Percentiles rank a stretch among this genome's conserved stretches.
phyloP scores from a whole-genome alignment of 2,329 filamentous ascomycete species.

The Talaromyces sp. region DNA sequence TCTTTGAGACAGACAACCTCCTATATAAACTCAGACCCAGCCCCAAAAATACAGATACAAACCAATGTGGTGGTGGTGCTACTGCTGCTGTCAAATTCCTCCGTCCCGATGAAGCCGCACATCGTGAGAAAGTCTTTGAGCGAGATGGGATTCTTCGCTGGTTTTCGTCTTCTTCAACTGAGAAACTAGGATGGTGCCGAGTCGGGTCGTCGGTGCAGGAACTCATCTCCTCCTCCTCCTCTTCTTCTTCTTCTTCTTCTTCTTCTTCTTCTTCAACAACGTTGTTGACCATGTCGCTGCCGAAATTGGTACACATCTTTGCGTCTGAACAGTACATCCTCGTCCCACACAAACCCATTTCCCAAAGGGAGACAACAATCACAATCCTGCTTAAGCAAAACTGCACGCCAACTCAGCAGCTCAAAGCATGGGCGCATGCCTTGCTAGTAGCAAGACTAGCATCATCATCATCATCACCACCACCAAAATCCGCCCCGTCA shows the following conservation, averaged over 20 bases:
- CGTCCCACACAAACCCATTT: slow-evolving; percentile 41
- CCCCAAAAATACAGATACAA: slow-evolving; percentile 10
- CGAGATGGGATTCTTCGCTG: slow-evolving; percentile 62
- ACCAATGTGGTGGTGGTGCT: too few species aligned
- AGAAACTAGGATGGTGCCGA: slow-evolving; percentile 45
- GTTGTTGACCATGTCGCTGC: slow-evolving; percentile 15
- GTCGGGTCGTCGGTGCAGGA: slow-evolving; percentile 47
- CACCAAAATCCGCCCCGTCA: neutral
- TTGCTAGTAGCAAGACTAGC: slow-evolving; percentile 41
- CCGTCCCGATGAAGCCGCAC: slow-evolving; percentile 60
- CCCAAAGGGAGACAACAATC: slow-evolving; percentile 2
- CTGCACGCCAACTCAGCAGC: slow-evolving; percentile 44
- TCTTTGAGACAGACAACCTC: slow-evolving; percentile 34
- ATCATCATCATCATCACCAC: neutral
- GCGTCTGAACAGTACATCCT: slow-evolving; percentile 55
- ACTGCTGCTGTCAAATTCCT: slow-evolving; percentile 34
- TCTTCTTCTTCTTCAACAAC: neutral
- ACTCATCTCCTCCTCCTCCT: slow-evolving; percentile 12
- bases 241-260: slow-evolving; percentile 6
- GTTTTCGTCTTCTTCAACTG: slow-evolving; percentile 22
- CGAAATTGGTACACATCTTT: slow-evolving; percentile 49
- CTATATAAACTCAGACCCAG: too few species aligned
- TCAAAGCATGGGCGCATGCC: slow-evolving; percentile 60
- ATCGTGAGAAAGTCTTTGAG: slow-evolving; percentile 54
- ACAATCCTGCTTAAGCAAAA: slow-evolving; percentile 61